A percentile compares a stretch with the other conserved stretches of the same genome.
These are phyloP conservation scores for Aspergillus latus DNA, from an alignment of 2,329 filamentous ascomycete species.

Conservation along the genomic window DNA sequence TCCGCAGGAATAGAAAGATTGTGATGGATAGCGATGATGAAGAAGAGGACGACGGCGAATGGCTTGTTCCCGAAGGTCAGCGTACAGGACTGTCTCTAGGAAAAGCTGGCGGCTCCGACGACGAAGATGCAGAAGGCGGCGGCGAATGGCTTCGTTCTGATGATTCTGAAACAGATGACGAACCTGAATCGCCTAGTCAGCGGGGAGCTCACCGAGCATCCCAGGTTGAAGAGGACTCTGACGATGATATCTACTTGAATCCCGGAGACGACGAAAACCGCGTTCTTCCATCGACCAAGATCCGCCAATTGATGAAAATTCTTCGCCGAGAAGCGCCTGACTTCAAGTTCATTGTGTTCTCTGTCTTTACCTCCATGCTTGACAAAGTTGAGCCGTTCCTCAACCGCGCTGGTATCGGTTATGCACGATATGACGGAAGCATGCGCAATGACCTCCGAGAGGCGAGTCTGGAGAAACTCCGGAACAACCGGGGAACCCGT, in stretches of 20 bases:
- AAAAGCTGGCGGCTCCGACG: slow-evolving; percentile 78
- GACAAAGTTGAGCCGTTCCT: slow-evolving; percentile 94
- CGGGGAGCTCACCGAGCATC: slow-evolving; percentile 16
- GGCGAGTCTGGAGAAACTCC: slow-evolving; percentile 74
- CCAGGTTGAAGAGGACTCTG: slow-evolving; percentile 44
- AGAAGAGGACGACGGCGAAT: slow-evolving; percentile 68
- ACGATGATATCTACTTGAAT: slow-evolving; percentile 40
- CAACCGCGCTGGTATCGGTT: slow-evolving; percentile 68
- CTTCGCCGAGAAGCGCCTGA: slow-evolving; percentile 73
- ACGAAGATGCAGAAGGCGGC: slow-evolving; percentile 83
- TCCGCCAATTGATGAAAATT: slow-evolving; percentile 78
- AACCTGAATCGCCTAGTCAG: slow-evolving; percentile 31
- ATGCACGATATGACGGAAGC: slow-evolving; percentile 86
- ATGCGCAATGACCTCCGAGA: slow-evolving; percentile 95
- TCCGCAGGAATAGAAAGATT: slow-evolving; percentile 43
- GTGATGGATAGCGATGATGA: slow-evolving; percentile 58
- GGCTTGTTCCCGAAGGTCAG: slow-evolving; percentile 72
- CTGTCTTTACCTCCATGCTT: slow-evolving; percentile 97
- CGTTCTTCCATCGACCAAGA: slow-evolving; percentile 72
- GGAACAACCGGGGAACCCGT: slow-evolving; percentile 71
- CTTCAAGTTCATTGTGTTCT: slow-evolving; percentile 98
- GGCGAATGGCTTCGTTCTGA: slow-evolving; percentile 75
- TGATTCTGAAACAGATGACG: slow-evolving; percentile 59
- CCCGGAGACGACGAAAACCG: slow-evolving; percentile 48
- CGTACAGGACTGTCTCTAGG: slow-evolving; percentile 63